A percentile compares a stretch with the other conserved stretches of the same genome.
Evolutionary conservation across 371 early-diverging fungal genomes (phyloP).

Genomic region (Umbelopsis sp.): DNA sequence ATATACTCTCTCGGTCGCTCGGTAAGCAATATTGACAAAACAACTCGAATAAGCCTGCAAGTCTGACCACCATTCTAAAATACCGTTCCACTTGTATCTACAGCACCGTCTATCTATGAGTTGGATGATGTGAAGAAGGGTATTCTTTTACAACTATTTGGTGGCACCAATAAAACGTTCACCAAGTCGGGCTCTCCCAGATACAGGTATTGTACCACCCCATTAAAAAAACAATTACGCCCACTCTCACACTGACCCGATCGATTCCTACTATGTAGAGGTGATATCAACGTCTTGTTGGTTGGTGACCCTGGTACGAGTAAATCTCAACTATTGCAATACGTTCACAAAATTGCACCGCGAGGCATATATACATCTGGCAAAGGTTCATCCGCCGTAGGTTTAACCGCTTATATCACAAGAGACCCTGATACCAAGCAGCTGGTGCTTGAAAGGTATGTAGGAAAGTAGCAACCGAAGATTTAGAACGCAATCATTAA

Average conservation of each 20-base stretch:
- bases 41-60: not conserved
- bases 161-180: conserved; percentile 88
- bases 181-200: conserved; percentile 74
- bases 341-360: conserved; percentile 96
- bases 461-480: not conserved
- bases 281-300: conserved; percentile 97
- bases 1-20: conserved; percentile 78
- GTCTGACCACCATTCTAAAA: not conserved
- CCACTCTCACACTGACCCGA: too few relatives aligned
- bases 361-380: conserved; percentile 99
- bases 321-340: conserved; percentile 97
- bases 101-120: conserved; percentile 97
- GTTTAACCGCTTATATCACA: conserved; percentile 98
- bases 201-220: conserved; percentile 40
- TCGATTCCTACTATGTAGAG: conserved; percentile 47
- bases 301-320: conserved; percentile 99
- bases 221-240: too few relatives aligned
- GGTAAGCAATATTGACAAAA: conserved; percentile 35
- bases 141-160: conserved; percentile 96
- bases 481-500: not conserved
- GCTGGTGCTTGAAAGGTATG: conserved; percentile 92
- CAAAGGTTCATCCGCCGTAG: conserved; percentile 99
- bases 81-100: conserved; percentile 1
- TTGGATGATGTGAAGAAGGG: conserved; percentile 99
- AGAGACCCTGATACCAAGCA: conserved; percentile 97